Evolutionary conservation across 2,329 filamentous ascomycete genomes (phyloP).

Genomic region (Monilinia fructigena): DNA sequence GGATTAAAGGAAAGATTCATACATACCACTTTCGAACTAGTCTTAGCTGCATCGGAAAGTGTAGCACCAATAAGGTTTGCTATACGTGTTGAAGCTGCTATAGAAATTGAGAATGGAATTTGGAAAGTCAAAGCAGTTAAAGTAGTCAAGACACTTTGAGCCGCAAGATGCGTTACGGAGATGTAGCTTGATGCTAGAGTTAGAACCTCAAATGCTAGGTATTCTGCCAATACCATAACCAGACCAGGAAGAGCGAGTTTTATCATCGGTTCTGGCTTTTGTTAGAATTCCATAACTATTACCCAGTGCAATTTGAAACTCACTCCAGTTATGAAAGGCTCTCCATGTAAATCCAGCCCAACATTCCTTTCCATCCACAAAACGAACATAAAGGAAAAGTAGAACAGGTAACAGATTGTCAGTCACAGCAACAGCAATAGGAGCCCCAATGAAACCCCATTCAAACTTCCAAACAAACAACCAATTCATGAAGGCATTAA

Average conservation of each 20-base stretch:
- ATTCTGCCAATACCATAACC: constrained; percentile 92
- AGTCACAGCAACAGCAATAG: constrained; percentile 72
- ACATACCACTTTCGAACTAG: constrained; percentile 66
- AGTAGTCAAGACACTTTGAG: constrained; percentile 81
- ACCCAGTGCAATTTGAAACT: constrained; percentile 13
- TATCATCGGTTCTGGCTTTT: constrained; percentile 65
- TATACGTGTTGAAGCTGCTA: constrained; percentile 83
- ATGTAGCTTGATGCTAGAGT: constrained; percentile 81
- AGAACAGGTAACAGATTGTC: constrained; percentile 71
- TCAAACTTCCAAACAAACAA: constrained; percentile 70
- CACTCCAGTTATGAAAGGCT: constrained; percentile 69
- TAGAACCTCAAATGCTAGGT: constrained; percentile 87
- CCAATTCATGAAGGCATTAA: constrained; percentile 78
- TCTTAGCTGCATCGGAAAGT: constrained; percentile 75
- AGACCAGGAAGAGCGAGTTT: constrained; percentile 83
- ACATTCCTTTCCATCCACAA: constrained; percentile 69
- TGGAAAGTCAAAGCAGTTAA: constrained; percentile 81
- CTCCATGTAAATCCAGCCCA: constrained; percentile 76
- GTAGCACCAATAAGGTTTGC: constrained; percentile 90
- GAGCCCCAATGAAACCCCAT: constrained; percentile 75
- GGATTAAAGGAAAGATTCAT: not conserved
- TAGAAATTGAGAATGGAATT: constrained; percentile 86
- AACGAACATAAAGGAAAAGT: constrained; percentile 72
- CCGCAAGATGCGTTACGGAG: constrained; percentile 75
- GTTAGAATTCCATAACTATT: constrained; percentile 24